Evolutionary conservation across 2,329 filamentous ascomycete genomes (phyloP).

Genomic region (Botrytis tulipae): DNA sequence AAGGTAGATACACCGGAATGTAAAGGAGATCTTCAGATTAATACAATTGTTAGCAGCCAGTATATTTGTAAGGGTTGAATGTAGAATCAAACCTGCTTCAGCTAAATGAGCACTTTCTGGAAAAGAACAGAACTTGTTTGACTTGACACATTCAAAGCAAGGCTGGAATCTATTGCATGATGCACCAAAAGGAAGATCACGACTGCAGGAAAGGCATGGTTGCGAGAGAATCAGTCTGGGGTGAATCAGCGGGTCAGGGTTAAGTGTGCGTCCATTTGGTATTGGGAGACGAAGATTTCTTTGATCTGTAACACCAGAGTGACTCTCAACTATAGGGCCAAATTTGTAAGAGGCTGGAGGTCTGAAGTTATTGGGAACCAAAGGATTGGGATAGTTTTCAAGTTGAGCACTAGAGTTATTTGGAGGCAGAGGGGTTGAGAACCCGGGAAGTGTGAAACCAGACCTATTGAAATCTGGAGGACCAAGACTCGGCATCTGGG

Average conservation of each 20-base stretch:
- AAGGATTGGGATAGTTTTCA: background rate
- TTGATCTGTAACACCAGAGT: background rate
- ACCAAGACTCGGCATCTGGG: rapidly evolving
- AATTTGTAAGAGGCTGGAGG: background rate
- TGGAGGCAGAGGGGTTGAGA: no score
- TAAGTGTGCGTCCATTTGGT: background rate
- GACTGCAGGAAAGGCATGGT: background rate
- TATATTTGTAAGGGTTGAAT: background rate
- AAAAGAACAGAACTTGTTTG: background rate
- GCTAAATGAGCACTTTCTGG: background rate
- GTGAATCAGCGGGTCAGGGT: no score
- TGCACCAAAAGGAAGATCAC: background rate
- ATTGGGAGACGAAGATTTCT: background rate
- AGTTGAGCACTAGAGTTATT: background rate
- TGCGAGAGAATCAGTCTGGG: background rate
- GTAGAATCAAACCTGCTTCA: background rate
- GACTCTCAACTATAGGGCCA: background rate
- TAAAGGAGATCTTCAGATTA: background rate
- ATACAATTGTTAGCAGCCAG: background rate
- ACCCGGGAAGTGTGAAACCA: background rate
- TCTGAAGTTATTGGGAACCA: background rate
- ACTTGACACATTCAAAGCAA: background rate
- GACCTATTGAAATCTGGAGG: background rate
- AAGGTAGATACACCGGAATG: background rate
- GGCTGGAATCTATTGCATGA: background rate